A percentile compares a stretch with the other conserved stretches of the same genome.
phyloP scores from a whole-genome alignment of 2,329 filamentous ascomycete genomes.

The Drechslera avenae region DNA sequence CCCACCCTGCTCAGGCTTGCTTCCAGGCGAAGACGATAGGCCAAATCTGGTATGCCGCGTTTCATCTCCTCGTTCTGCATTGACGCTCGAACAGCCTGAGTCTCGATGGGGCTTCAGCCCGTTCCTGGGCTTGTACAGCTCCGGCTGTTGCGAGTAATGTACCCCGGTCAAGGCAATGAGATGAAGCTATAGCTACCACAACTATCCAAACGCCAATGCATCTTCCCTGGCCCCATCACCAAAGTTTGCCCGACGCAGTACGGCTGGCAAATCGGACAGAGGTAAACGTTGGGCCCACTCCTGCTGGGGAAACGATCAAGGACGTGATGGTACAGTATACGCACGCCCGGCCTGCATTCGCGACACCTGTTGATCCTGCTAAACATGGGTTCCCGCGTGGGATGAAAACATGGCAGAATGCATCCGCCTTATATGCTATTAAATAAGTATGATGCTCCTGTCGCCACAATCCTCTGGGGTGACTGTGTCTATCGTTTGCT shows the following conservation, averaged over 20 bases:
- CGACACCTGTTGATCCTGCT: slow-evolving; percentile 11
- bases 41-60: slow-evolving; percentile 5
- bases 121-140: slow-evolving; percentile 1
- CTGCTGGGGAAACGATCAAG: slow-evolving; percentile 3
- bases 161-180: background rate
- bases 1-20: slow-evolving; percentile 5
- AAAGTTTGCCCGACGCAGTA: slow-evolving; percentile 1
- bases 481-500: slow-evolving; percentile 2
- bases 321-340: slow-evolving; percentile 3
- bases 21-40: slow-evolving; percentile 4
- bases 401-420: background rate
- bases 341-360: slow-evolving; percentile 1
- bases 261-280: background rate
- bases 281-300: background rate
- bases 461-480: slow-evolving; percentile 4
- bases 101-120: slow-evolving; percentile 10
- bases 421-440: background rate
- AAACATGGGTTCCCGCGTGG: slow-evolving; percentile 8
- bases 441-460: slow-evolving; percentile 5
- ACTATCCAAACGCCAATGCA: background rate
- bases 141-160: slow-evolving; percentile 4
- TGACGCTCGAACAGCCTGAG: slow-evolving; percentile 10
- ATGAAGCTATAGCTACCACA: slow-evolving; percentile 2
- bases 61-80: slow-evolving; percentile 11
- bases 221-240: background rate